Conservation (phyloP, 805 yeast genomes). For the Ogataea neopini region DNA sequence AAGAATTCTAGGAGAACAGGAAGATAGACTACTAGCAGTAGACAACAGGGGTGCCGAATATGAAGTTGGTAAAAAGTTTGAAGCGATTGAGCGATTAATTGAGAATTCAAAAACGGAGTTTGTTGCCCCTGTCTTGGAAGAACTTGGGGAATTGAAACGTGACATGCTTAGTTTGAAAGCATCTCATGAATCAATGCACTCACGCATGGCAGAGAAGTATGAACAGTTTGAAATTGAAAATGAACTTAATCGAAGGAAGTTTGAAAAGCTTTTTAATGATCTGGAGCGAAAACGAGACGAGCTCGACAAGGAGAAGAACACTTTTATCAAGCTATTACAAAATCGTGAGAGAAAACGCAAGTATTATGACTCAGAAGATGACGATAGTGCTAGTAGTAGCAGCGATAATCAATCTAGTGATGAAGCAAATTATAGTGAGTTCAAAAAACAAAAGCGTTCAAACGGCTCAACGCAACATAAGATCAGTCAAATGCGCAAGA, state of each 20-base stretch:
- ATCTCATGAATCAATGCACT: constrained; percentile 50
- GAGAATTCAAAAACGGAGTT: constrained; percentile 21
- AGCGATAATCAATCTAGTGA: constrained; percentile 3
- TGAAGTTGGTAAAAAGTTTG: constrained; percentile 12
- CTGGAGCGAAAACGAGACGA: constrained; percentile 30
- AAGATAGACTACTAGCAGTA: neutral
- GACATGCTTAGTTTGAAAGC: constrained; percentile 26
- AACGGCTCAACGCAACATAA: constrained; percentile 9
- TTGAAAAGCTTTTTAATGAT: constrained; percentile 27
- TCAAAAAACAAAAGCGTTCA: constrained; percentile 3
- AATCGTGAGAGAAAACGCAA: constrained; percentile 18
- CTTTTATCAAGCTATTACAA: constrained; percentile 25
- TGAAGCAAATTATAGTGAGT: constrained; percentile 3
- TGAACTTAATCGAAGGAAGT: constrained; percentile 27
- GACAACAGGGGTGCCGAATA: neutral
- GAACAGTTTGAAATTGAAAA: constrained; percentile 59
- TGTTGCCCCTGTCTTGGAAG: constrained; percentile 19
- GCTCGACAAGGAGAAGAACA: constrained; percentile 30
- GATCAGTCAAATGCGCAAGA: constrained; percentile 16
- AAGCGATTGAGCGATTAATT: constrained; percentile 19
- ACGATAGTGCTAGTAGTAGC: constrained; percentile 3
- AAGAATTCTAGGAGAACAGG: neutral
- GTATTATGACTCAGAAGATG: constrained; percentile 9
- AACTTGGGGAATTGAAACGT: constrained; percentile 23
- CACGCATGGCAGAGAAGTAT: constrained; percentile 68